Conservation (phyloP, 2,329 filamentous ascomycete species). For the Hypoxylon sp. region DNA sequence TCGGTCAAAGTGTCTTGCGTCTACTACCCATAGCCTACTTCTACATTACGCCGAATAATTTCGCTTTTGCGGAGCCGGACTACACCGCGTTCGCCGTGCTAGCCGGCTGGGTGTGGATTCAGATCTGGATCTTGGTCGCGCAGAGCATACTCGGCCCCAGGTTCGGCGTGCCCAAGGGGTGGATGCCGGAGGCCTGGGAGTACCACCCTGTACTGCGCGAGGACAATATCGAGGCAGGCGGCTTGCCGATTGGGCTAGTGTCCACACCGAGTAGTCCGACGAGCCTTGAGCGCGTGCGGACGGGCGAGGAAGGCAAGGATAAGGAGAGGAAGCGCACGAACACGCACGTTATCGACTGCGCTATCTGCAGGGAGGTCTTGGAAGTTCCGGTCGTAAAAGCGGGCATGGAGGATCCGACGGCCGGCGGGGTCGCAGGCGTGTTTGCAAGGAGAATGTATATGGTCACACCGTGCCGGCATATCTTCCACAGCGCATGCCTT, state of each 20-base stretch:
- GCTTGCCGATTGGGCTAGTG: slow-evolving; percentile 81
- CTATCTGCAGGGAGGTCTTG: slow-evolving; percentile 92
- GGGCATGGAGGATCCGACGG: slow-evolving; percentile 63
- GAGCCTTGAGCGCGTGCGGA: slow-evolving; percentile 49
- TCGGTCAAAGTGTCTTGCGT: slow-evolving; percentile 84
- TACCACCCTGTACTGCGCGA: slow-evolving; percentile 92
- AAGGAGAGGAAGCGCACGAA: slow-evolving; percentile 50
- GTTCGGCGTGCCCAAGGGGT: slow-evolving; percentile 81
- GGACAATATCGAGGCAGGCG: slow-evolving; percentile 83
- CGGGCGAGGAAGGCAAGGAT: slow-evolving; percentile 45
- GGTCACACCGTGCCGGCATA: slow-evolving; percentile 96
- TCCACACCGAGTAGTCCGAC: slow-evolving; percentile 51
- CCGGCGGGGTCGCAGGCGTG: slow-evolving; percentile 72
- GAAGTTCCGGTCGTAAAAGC: slow-evolving; percentile 85
- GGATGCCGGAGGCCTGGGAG: slow-evolving; percentile 85
- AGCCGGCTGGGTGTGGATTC: slow-evolving; percentile 86
- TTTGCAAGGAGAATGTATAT: slow-evolving; percentile 89
- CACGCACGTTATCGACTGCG: slow-evolving; percentile 81
- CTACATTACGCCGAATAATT: slow-evolving; percentile 81
- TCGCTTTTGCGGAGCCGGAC: slow-evolving; percentile 81
- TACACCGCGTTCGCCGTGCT: slow-evolving; percentile 72
- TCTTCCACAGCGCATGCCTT: slow-evolving; percentile 91
- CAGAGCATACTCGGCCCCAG: slow-evolving; percentile 90
- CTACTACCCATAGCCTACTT: slow-evolving; percentile 88
- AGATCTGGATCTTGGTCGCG: slow-evolving; percentile 80